Base-by-base conservation (phyloP, 768 basidiomycete species). In the Boletus speciosus region DNA sequence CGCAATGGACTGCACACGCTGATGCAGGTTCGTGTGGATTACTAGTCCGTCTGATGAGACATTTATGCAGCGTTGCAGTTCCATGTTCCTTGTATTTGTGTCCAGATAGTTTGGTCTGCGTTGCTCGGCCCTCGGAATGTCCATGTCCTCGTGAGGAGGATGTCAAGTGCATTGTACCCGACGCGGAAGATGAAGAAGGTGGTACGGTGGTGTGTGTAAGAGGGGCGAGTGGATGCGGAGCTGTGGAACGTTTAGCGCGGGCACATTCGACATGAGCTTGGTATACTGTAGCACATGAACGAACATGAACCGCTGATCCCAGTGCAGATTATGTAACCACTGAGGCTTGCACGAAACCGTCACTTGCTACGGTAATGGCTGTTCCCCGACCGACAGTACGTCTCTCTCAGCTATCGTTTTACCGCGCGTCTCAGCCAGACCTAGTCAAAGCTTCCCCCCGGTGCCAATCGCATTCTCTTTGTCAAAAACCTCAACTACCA, bases 401-500 rank as follows among this genome's bases (percentile, higher is more conserved):
- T 51, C 34, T 45, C 23, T 34, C 48, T 31, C 25, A 14, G 15
- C 23, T 19, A 19, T 45, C 8, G 27, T 23, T 37, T 54, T n/a
- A 14, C 41, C 8, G n/a, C 29, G 45, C 23, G n/a, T 45, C 40
- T 56, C 40, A 55, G 31, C 32, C 52, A 44, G 11, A 47, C 12
- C 19, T 19, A 92, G 90, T 78, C 88, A 9, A 93, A 93, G 67
- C 82, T 94, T n/a, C 92, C 92, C 4, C 88, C 92, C 25, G 91
- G 92, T 50, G 93, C 91, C 16, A 94, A 94, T 67, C 83, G 93
- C 43, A 91, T 96, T 51, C 81, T 96, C 40, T 96, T 93, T 63
- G 90, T 94, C 27, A 95, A 95, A 73, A 96, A 96, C 66, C 74
- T 96, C 50, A 93, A 90, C 71, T 95, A 94, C 73, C 85, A 86